Percentiles rank a stretch among this genome's conserved stretches.
Evolutionary conservation across 805 yeast species (phyloP).

Genomic region (Lipomyces spencermartinsiae): DNA sequence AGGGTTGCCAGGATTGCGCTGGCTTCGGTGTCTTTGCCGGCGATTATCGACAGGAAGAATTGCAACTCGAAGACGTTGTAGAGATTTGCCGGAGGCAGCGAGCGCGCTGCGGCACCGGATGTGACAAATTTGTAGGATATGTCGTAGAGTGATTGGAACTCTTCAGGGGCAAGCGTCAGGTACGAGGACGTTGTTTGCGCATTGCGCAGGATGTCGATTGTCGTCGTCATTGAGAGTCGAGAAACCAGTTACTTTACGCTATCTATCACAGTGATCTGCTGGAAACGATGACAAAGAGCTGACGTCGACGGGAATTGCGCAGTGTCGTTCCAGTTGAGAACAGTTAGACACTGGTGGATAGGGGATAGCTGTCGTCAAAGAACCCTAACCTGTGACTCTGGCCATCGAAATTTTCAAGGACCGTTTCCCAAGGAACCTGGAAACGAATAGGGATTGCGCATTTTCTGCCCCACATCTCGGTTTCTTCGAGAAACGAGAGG

Average conservation of each 20-base stretch:
- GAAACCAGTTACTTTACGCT: not conserved
- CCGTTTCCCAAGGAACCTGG: too few relatives aligned
- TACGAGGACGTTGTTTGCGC: constrained; percentile 28
- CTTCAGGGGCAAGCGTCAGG: constrained; percentile 18
- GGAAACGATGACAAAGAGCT: not conserved
- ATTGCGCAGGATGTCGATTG: constrained; percentile 23
- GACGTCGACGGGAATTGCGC: too few relatives aligned
- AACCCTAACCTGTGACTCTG: too few relatives aligned
- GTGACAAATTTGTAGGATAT: constrained; percentile 26
- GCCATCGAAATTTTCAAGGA: too few relatives aligned
- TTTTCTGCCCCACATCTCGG: not conserved
- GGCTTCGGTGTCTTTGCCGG: constrained; percentile 76
- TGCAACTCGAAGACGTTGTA: constrained; percentile 72
- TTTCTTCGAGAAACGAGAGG: not conserved
- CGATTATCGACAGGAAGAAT: constrained; percentile 65
- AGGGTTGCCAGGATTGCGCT: constrained; percentile 66
- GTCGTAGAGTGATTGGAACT: constrained; percentile 17
- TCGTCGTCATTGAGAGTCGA: constrained; percentile 16
- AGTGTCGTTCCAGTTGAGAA: too few relatives aligned
- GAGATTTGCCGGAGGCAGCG: constrained; percentile 51
- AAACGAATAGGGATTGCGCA: too few relatives aligned
- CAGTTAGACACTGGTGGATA: too few relatives aligned
- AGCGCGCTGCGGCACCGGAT: constrained; percentile 42
- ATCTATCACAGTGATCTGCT: not conserved
- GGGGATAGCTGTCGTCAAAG: too few relatives aligned